Evolutionary conservation across 176 grass and related monocot genomes (phyloP), one percentile per base, ranked within the genome.

Genomic region (Pharus latifolius): DNA sequence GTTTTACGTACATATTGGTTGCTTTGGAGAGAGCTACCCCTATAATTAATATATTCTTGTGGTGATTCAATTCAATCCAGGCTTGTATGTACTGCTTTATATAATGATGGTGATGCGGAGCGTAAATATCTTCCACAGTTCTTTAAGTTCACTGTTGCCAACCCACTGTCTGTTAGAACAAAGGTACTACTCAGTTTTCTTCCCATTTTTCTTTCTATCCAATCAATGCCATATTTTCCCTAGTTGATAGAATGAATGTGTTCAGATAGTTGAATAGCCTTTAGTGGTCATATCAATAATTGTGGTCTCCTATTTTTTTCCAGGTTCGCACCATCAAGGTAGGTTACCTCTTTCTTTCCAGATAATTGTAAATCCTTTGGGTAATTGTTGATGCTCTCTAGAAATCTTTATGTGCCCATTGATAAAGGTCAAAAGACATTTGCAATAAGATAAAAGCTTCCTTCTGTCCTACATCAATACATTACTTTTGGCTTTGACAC

Each of bases 91-190:
- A 91, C 87, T 81, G 90, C 95, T 79, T 60, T 94, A 58, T 99
- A 99, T 84, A 91, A 83, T 79, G 95, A 94, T 14, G 95, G 90
- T 56, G 90, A 99, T 60, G 76, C 79, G 25, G 95, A 99, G 79
- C 81, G 87, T 62, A 99, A 99, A 81, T 99, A 99, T 91, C 95
- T 99, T 67, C 95, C 95, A 14, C 95, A 99, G 72, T 99, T 99
- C 84, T 99, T 99, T 75, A 99, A 99, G 60, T 99, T 99, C 53
- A 72, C 76, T 52, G 90, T 99, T 61, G 86, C 84, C 53, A 99
- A 99, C 56, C 95, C 95, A 56, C 86, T 99, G 25, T 94, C 95
- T 78, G 95, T 99, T 73, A 84, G 84, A 91, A 99, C 96, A 77
- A 99, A 99, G 96, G 90, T 99, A 95, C 61, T 99, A 95, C 61